Conservation (phyloP, 108 stramenopile genomes). For the Nitzschia sp. region DNA sequence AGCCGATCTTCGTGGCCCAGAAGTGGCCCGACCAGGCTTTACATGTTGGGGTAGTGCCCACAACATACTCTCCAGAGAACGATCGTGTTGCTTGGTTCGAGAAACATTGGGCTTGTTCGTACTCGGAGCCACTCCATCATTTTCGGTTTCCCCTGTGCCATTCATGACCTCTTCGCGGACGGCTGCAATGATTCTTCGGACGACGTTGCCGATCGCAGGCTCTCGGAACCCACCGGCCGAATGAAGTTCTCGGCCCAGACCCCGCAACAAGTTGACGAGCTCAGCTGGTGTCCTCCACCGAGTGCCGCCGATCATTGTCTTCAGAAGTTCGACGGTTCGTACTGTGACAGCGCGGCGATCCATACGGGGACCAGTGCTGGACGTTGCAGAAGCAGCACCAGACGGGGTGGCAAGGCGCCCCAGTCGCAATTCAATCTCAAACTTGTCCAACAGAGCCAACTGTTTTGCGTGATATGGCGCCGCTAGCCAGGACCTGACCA, state of each 20-base stretch:
- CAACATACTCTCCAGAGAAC: conserved; percentile 76
- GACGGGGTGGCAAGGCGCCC: conserved; percentile 49
- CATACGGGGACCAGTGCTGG: background rate
- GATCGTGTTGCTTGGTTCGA: conserved; percentile 22
- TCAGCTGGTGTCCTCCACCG: conserved; percentile 81
- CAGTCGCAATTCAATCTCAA: conserved; percentile 73
- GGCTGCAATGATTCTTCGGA: conserved; percentile 78
- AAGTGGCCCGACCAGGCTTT: conserved; percentile 12
- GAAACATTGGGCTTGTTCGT: conserved; percentile 6
- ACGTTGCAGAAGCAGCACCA: background rate
- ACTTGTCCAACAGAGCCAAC: conserved; percentile 64
- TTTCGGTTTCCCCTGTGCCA: conserved; percentile 14
- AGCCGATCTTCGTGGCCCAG: background rate
- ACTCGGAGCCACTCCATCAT: conserved; percentile 33
- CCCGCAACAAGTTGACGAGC: conserved; percentile 66
- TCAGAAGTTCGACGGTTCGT: conserved; percentile 76
- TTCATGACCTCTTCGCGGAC: conserved; percentile 74
- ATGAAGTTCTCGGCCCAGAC: conserved; percentile 74
- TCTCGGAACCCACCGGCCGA: conserved; percentile 78
- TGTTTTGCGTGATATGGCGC: conserved; percentile 50
- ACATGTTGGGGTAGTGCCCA: conserved; percentile 85
- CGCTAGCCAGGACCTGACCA: conserved; percentile 54
- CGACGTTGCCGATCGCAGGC: conserved; percentile 82
- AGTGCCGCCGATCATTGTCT: conserved; percentile 77
- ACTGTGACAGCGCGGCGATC: conserved; percentile 62